Evolutionary conservation across 441 rosid genomes (phyloP).

Genomic region (Biscutella auriculata): DNA sequence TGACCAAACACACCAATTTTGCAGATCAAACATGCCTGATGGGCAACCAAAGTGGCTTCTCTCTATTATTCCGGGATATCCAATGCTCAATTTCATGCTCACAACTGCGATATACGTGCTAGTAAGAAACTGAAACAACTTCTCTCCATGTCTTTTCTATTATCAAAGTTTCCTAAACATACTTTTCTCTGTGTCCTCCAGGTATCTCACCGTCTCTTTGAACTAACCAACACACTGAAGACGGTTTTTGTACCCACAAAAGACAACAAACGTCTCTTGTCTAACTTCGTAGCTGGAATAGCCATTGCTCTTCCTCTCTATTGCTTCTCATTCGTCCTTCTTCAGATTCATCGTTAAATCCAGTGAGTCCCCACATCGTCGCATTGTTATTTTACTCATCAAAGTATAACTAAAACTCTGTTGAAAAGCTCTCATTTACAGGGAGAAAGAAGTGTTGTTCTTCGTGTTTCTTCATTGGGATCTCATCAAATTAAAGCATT

Average conservation of each 20-base stretch:
- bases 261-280: slow-evolving; percentile 50
- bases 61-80: slow-evolving; percentile 76
- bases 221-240: slow-evolving; percentile 71
- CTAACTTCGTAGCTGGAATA: slow-evolving; percentile 53
- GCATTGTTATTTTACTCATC: not conserved
- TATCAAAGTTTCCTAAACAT: not conserved
- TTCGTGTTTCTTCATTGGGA: not conserved
- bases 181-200: slow-evolving; percentile 23
- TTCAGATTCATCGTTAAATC: slow-evolving; percentile 50
- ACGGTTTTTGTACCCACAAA: slow-evolving; percentile 62
- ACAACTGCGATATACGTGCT: slow-evolving; percentile 75
- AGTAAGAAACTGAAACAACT: slow-evolving; percentile 32
- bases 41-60: slow-evolving; percentile 99
- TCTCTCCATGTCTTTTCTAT: not conserved
- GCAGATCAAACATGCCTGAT: slow-evolving; percentile 74
- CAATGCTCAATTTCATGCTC: slow-evolving; percentile 95
- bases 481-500: not conserved
- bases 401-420: not conserved
- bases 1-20: not conserved
- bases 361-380: slow-evolving; percentile 10
- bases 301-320: slow-evolving; percentile 48
- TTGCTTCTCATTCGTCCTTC: slow-evolving; percentile 51
- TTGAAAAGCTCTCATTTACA: not conserved
- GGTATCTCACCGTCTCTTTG: slow-evolving; percentile 78
- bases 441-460: not conserved